Conservation (phyloP, 2,329 filamentous ascomycete species). For the Leptographium wingfieldii region DNA sequence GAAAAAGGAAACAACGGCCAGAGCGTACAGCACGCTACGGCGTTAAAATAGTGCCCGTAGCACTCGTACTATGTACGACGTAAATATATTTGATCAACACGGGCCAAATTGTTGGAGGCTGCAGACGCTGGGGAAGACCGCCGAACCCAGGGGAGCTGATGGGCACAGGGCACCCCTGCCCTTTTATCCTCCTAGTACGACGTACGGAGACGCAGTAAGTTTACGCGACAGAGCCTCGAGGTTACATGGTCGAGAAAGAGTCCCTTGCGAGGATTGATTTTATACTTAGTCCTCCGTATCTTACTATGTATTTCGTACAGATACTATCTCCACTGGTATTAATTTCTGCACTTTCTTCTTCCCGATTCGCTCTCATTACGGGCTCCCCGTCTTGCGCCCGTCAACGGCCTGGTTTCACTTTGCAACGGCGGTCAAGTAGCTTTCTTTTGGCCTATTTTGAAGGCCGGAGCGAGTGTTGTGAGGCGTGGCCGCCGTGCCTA, state of each 20-base stretch:
- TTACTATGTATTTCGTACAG: too few species aligned
- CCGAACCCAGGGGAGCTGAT: neutral
- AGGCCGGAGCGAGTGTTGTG: neutral
- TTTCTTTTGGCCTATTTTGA: neutral
- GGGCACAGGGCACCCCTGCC: neutral
- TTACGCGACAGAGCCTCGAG: too few species aligned
- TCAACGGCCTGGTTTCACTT: neutral
- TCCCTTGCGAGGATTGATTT: too few species aligned
- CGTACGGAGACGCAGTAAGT: too few species aligned
- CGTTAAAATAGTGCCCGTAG: neutral
- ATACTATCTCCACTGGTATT: too few species aligned
- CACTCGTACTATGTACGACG: too few species aligned
- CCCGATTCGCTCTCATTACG: neutral
- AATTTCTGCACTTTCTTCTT: neutral
- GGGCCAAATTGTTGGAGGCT: too few species aligned
- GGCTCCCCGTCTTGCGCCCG: neutral
- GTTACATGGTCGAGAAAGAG: too few species aligned
- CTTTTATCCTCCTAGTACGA: too few species aligned
- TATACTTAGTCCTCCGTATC: too few species aligned
- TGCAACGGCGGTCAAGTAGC: neutral
- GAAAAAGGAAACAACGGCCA: neutral
- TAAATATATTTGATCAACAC: too few species aligned
- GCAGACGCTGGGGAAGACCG: too few species aligned
- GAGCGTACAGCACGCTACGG: neutral
- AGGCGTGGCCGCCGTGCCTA: neutral